Evolutionary conservation across 2,329 filamentous ascomycete species (phyloP).

Genomic region (Chaetomiaceae sp.): DNA sequence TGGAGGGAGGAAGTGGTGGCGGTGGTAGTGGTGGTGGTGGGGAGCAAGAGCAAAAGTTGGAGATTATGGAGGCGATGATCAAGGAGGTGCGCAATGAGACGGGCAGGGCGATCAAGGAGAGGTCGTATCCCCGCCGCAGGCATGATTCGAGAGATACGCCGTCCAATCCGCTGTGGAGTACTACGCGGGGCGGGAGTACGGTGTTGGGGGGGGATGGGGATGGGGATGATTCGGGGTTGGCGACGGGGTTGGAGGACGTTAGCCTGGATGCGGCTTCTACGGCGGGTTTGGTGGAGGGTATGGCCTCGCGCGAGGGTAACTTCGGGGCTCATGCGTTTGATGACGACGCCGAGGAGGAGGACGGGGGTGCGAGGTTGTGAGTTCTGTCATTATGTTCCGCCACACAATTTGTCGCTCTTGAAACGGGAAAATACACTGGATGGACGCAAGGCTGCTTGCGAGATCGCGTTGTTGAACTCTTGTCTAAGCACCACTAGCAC

Average conservation of each 20-base stretch:
- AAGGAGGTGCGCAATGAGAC: slow-evolving; percentile 7
- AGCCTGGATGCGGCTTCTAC: background rate
- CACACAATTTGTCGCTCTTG: no score
- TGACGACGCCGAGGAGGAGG: background rate
- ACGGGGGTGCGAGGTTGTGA: background rate
- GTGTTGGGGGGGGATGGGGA: background rate
- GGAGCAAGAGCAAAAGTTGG: slow-evolving; percentile 1
- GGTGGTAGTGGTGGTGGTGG: no score
- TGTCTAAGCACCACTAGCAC: no score
- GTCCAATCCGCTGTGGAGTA: slow-evolving; percentile 10
- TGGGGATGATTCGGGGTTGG: background rate
- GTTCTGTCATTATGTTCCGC: background rate
- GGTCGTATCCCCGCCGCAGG: slow-evolving; percentile 2
- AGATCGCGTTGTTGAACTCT: no score
- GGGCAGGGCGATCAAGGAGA: background rate
- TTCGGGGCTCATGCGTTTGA: background rate
- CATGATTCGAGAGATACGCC: slow-evolving; percentile 20
- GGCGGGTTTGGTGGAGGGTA: background rate
- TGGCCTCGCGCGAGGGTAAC: background rate
- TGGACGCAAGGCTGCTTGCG: no score
- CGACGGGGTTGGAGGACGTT: background rate
- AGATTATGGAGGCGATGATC: slow-evolving; percentile 16
- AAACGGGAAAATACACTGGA: no score
- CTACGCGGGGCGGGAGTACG: background rate
- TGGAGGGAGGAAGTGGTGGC: no score